Conservation (phyloP, 305 asterid genomes). For the Fraxinus velutina region DNA sequence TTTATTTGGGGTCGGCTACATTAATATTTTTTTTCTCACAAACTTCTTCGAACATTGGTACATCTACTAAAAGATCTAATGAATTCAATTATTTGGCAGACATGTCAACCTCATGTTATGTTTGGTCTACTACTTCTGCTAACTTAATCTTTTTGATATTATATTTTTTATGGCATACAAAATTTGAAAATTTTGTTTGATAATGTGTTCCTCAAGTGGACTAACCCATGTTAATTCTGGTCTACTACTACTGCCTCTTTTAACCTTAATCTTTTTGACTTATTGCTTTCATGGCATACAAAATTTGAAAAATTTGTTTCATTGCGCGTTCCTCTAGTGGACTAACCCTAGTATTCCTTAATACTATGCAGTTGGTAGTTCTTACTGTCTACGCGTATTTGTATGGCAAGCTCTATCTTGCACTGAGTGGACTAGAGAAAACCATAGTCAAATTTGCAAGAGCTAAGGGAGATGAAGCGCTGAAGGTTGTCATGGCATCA, state of each 20-base stretch:
- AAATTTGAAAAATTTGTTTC: neutral
- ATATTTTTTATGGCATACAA: neutral
- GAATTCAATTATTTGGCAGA: neutral
- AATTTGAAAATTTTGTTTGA: neutral
- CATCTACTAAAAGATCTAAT: neutral
- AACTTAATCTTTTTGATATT: neutral
- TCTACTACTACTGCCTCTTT: neutral
- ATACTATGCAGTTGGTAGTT: slow-evolving; percentile 71
- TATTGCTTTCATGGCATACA: neutral
- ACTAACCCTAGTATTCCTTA: slow-evolving; percentile 11
- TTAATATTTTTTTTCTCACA: neutral
- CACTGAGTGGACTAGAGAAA: slow-evolving; percentile 82
- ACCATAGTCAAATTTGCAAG: slow-evolving; percentile 64
- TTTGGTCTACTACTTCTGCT: neutral
- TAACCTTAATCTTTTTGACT: neutral
- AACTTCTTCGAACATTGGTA: neutral
- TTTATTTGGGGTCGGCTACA: neutral
- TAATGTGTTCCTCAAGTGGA: neutral
- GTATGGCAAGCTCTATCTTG: slow-evolving; percentile 82
- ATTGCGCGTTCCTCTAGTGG: neutral
- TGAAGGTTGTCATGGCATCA: slow-evolving; percentile 82
- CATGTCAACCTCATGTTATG: neutral
- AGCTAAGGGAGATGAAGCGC: slow-evolving; percentile 66
- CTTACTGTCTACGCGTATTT: slow-evolving; percentile 85
- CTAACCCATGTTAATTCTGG: neutral